These are phyloP conservation scores for Schwanniomyces polymorphus DNA, from an alignment of 805 yeast genomes.

Conservation along the genomic window DNA sequence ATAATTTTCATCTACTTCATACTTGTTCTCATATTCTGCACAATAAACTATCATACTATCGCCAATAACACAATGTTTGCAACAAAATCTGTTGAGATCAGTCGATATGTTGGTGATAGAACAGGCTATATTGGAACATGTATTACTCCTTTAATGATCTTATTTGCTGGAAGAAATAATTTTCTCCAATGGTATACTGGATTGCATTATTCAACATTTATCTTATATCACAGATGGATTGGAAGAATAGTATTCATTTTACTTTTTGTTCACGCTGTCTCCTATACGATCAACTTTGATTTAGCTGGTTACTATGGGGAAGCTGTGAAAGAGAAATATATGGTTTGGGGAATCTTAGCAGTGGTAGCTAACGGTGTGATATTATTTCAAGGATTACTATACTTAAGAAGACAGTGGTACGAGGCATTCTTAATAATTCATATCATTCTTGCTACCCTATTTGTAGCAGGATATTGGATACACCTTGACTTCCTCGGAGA, in stretches of 20 bases:
- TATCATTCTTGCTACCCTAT: conserved; percentile 34
- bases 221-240: conserved; percentile 46
- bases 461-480: conserved; percentile 47
- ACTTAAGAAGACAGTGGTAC: conserved; percentile 35
- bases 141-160: conserved; percentile 49
- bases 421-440: conserved; percentile 36
- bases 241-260: conserved; percentile 31
- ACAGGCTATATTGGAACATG: conserved; percentile 48
- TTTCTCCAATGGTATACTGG: conserved; percentile 60
- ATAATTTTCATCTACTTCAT: conserved; percentile 19
- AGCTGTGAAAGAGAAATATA: conserved; percentile 16
- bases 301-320: conserved; percentile 8
- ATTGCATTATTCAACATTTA: conserved; percentile 48
- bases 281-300: conserved; percentile 20
- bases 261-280: conserved; percentile 29
- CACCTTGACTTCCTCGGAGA: conserved; percentile 38
- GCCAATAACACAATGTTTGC: conserved; percentile 29
- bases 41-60: conserved; percentile 15
- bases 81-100: conserved; percentile 20
- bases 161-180: conserved; percentile 51
- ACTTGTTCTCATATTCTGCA: conserved; percentile 14
- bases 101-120: conserved; percentile 47
- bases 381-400: conserved; percentile 30
- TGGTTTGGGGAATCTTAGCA: conserved; percentile 36
- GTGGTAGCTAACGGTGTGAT: conserved; percentile 34